Percentiles rank a stretch among this genome's conserved stretches.
Conservation (phyloP, 116 monocot genomes). For the Papilionanthe hybrid region DNA sequence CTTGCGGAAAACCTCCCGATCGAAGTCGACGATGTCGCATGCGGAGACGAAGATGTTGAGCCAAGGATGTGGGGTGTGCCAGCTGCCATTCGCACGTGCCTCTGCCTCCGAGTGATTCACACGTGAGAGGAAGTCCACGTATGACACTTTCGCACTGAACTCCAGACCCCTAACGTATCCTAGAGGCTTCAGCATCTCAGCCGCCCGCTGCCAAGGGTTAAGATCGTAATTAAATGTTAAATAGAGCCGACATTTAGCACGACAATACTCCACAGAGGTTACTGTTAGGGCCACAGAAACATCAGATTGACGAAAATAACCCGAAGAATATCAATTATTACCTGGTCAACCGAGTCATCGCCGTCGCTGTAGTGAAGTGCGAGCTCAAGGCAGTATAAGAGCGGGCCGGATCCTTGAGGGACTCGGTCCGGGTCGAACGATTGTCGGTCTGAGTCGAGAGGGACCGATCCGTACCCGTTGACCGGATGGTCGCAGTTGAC, state of each 20-base stretch:
- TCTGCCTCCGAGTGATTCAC: conserved; percentile 63
- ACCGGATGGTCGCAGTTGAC: conserved; percentile 59
- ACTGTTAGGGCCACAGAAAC: conserved; percentile 32
- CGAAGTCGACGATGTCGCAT: conserved; percentile 63
- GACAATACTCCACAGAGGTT: conserved; percentile 18
- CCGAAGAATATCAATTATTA: conserved; percentile 21
- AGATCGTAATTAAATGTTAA: background rate
- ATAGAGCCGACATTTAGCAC: background rate
- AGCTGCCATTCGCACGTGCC: conserved; percentile 67
- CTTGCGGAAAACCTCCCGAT: conserved; percentile 49
- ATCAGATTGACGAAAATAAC: conserved; percentile 4
- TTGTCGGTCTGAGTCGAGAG: conserved; percentile 23
- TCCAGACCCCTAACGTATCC: conserved; percentile 61
- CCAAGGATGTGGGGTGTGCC: conserved; percentile 89
- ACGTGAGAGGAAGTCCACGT: conserved; percentile 76
- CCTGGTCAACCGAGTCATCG: conserved; percentile 50
- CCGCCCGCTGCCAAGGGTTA: conserved; percentile 29
- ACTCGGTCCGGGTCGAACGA: conserved; percentile 45
- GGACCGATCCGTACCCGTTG: conserved; percentile 64
- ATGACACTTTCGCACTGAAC: conserved; percentile 51
- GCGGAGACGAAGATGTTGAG: conserved; percentile 72
- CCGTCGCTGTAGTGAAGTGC: conserved; percentile 41
- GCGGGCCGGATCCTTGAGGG: conserved; percentile 51
- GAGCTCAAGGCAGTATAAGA: conserved; percentile 92
- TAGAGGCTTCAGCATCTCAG: conserved; percentile 37